These are phyloP conservation scores for Colletotrichum lini DNA, from an alignment of 2,329 filamentous ascomycete species.

Conservation along the genomic window DNA sequence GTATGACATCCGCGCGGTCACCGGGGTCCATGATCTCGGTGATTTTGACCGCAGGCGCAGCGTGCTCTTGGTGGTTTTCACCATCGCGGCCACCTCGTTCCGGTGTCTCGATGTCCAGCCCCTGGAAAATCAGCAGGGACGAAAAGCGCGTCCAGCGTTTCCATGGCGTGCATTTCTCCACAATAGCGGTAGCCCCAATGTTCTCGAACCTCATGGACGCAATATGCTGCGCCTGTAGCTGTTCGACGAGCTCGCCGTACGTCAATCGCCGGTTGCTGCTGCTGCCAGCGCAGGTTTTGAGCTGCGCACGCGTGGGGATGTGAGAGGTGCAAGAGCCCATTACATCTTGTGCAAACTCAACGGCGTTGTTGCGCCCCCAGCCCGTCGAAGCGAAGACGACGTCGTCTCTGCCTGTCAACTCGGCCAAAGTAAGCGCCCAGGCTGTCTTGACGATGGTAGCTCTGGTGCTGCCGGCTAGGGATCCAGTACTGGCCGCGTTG, in stretches of 20 bases:
- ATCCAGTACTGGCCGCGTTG: neutral
- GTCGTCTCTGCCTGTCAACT: conserved; percentile 13
- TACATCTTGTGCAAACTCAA: conserved; percentile 25
- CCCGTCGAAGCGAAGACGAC: conserved; percentile 25
- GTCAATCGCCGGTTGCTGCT: neutral
- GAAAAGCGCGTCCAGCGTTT: conserved; percentile 19
- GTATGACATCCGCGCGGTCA: conserved; percentile 24
- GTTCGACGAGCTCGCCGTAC: conserved; percentile 42
- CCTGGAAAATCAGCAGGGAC: conserved; percentile 24
- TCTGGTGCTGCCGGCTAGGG: conserved; percentile 1
- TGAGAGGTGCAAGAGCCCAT: conserved; percentile 33
- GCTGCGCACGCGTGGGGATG: conserved; percentile 15
- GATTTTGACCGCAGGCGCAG: neutral
- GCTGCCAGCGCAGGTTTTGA: neutral
- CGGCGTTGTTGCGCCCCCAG: conserved; percentile 27
- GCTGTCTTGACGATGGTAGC: conserved; percentile 21
- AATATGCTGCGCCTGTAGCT: conserved; percentile 64
- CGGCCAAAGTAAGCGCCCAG: conserved; percentile 21
- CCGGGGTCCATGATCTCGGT: conserved; percentile 24
- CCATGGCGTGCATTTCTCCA: conserved; percentile 63
- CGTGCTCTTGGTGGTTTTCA: neutral
- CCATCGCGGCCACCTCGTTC: neutral
- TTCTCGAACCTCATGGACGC: conserved; percentile 64
- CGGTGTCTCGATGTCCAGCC: conserved; percentile 22
- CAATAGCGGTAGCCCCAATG: conserved; percentile 64